Base-by-base conservation (phyloP, 306 rosid genomes). In the Cyclanthera cordifolia region DNA sequence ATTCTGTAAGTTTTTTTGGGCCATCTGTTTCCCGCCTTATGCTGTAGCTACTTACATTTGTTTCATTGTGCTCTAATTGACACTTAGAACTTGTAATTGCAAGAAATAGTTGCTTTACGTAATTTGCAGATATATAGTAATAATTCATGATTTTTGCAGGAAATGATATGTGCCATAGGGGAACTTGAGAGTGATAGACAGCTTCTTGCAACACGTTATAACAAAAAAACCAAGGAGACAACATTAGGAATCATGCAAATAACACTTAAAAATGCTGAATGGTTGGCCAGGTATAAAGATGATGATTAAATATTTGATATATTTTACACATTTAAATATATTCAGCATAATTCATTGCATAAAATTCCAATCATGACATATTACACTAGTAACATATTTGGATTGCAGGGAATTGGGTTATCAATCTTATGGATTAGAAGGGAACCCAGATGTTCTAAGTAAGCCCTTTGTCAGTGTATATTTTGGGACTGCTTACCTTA, bases 171-270 rank as follows among this genome's bases (percentile, higher is more conserved):
- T 76, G 85, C 95, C 65, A 77, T 92, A 66, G 84, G 93, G 48
- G 98, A 92, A 72, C 89, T 92, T 61, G 95, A 81, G 81, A 92
- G 96, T 61, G 96, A 86, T 77, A 83, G 95, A 72, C 89, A 83
- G 78, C 87, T 84, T 73, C 85, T 92, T 73, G 79, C 84, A 73
- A 69, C 50, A 49, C 79, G 28, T 10, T 54, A 37, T 63, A 75
- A 69, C 63, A 46, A 24, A 32, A 92, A 87, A 78, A 39, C 82
- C 46, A 83, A 87, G 82, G 81, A 82, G 65, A 23, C 80, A 67
- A 65, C 73, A 3, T 16, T 86, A 21, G 96, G 96, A 70, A 83
- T 89, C 60, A 87, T 92, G 98, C 98, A 89, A 72, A 61, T 92
- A 66, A 70, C 69, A 20, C 85, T 84, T 30, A 75, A 85, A 76